A percentile compares a stretch with the other conserved stretches of the same genome.
phyloP scores from a whole-genome alignment of 1,284 basidiomycete species.

The Trametes pubescens region DNA sequence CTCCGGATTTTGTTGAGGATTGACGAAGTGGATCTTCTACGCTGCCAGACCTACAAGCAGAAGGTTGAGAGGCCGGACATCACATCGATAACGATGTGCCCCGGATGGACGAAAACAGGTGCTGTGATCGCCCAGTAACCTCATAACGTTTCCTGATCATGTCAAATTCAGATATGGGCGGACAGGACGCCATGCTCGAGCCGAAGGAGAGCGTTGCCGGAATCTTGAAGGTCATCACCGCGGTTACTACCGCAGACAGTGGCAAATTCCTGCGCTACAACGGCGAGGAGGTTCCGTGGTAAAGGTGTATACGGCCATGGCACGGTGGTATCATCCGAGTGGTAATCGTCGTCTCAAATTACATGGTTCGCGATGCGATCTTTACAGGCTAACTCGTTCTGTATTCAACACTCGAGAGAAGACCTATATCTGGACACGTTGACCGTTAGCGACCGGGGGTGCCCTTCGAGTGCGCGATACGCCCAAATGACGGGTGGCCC shows the following conservation, averaged over 20 bases:
- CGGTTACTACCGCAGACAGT: slow-evolving; percentile 34
- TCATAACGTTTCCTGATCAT: not conserved
- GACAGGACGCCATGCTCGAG: slow-evolving; percentile 40
- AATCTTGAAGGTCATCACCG: slow-evolving; percentile 37
- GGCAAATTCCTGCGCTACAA: slow-evolving; percentile 43
- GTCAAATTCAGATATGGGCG: slow-evolving; percentile 41
- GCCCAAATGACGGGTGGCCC: no score
- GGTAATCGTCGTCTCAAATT: not conserved
- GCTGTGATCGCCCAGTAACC: not conserved
- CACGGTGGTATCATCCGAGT: not conserved
- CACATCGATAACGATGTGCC: slow-evolving; percentile 37
- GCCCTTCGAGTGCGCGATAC: not conserved
- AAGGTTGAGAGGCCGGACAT: slow-evolving; percentile 36
- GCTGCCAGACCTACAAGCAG: slow-evolving; percentile 43
- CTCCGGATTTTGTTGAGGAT: no score
- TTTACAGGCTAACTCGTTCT: no score
- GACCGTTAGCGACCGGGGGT: not conserved
- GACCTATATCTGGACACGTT: not conserved
- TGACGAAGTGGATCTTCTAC: not conserved
- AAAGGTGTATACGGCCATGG: not conserved
- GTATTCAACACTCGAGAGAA: no score
- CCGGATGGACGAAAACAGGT: slow-evolving; percentile 45
- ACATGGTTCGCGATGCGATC: no score
- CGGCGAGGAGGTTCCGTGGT: slow-evolving; percentile 32
- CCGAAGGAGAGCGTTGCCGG: slow-evolving; percentile 38